A percentile compares a stretch with the other conserved stretches of the same genome.
These are phyloP conservation scores for Phaeotremella skinneri DNA, from an alignment of 768 basidiomycete genomes.

Conservation along the genomic window DNA sequence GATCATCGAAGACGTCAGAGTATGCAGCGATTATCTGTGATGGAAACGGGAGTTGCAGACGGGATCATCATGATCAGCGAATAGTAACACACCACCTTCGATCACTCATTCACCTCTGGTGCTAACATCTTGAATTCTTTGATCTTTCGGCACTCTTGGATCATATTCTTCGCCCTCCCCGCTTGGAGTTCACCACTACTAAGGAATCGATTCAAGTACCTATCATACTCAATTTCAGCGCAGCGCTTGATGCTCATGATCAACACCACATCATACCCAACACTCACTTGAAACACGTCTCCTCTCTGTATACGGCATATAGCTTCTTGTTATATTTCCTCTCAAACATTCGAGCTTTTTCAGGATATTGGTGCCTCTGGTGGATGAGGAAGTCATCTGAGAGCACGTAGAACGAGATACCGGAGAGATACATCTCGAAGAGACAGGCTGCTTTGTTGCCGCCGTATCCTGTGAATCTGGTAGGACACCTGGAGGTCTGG, in stretches of 20 bases:
- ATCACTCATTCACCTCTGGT: background rate
- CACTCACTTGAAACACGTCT: slow-evolving; percentile 2
- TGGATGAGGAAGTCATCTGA: slow-evolving; percentile 85
- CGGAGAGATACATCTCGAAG: slow-evolving; percentile 85
- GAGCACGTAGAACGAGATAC: slow-evolving; percentile 77
- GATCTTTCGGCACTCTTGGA: slow-evolving; percentile 1
- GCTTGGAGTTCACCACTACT: background rate
- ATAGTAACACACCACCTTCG: background rate
- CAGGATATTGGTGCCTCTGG: slow-evolving; percentile 52
- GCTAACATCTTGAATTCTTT: slow-evolving; percentile 1
- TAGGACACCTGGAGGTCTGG: slow-evolving; percentile 84
- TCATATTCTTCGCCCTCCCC: background rate
- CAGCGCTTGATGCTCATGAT: background rate
- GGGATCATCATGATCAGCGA: too few species aligned
- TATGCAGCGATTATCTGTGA: too few species aligned
- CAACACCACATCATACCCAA: background rate
- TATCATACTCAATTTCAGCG: too few species aligned
- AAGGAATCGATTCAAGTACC: background rate
- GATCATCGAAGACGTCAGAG: too few species aligned
- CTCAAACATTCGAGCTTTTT: background rate
- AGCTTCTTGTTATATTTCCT: slow-evolving; percentile 3
- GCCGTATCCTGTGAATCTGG: slow-evolving; percentile 85
- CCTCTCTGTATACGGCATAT: background rate
- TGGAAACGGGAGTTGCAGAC: too few species aligned
- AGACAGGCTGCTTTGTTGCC: slow-evolving; percentile 90